Conservation (phyloP, 1,284 basidiomycete species). For the Marasmius fiardii region DNA sequence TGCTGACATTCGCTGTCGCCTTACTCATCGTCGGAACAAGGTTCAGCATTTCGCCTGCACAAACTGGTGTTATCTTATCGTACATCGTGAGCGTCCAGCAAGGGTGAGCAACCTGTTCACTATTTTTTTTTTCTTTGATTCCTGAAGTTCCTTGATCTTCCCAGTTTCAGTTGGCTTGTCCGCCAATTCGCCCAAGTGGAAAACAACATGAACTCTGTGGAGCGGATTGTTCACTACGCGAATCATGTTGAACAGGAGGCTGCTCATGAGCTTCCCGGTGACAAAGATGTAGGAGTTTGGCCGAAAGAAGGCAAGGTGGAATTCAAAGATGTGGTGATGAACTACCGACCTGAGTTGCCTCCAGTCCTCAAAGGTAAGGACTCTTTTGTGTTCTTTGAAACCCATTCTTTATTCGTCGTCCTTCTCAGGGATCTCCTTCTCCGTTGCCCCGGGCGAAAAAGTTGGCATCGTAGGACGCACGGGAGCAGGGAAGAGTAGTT, state of each 20-base stretch:
- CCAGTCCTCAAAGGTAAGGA: conserved; percentile 56
- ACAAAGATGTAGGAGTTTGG: conserved; percentile 63
- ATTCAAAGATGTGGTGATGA: conserved; percentile 61
- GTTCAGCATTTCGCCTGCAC: conserved; percentile 73
- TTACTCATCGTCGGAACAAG: conserved; percentile 76
- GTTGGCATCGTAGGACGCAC: conserved; percentile 81
- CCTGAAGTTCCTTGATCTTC: conserved; percentile 3
- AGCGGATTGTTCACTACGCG: conserved; percentile 81
- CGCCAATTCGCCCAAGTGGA: conserved; percentile 84
- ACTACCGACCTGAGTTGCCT: conserved; percentile 71
- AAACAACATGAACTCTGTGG: conserved; percentile 91
- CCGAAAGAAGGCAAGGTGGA: conserved; percentile 62
- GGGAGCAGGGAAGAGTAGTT: conserved; percentile 67
- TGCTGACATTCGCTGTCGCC: conserved; percentile 78
- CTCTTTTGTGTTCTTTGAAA: neutral
- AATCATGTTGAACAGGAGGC: conserved; percentile 76
- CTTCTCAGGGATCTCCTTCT: conserved; percentile 48
- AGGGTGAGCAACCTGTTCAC: conserved; percentile 34
- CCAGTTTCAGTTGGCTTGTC: conserved; percentile 79
- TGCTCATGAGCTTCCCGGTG: conserved; percentile 59
- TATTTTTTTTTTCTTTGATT: conserved; percentile 12
- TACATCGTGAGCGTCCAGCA: conserved; percentile 78
- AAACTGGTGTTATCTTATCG: conserved; percentile 72
- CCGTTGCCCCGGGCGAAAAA: conserved; percentile 76
- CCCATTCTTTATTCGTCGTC: neutral